Base-by-base conservation (phyloP, 2,329 filamentous ascomycete species). In the Pseudocercospora ulei region DNA sequence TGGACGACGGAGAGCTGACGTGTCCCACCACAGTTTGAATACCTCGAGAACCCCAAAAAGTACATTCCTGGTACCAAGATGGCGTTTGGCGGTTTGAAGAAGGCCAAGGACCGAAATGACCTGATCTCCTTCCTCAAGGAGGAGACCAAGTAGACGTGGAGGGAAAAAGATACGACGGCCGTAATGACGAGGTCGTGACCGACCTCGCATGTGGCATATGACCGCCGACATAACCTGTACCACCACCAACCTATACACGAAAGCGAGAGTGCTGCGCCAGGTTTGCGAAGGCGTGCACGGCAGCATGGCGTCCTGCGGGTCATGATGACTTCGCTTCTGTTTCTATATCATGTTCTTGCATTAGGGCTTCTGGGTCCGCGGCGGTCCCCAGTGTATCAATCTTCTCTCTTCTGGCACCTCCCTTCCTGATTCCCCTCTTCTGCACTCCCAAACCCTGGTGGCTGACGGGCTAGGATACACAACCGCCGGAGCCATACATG, bases 1-100 rank as follows among this genome's bases (percentile, higher is more conserved):
- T 31, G 13, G 7, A 35, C 11, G 25, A 27, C 12, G 13, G 11
- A 6, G 11, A 11, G 38, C 46, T 52, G 38, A 52, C 39, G 7
- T n/a, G n/a, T n/a, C 9, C 11, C 13, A 12, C 11, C 50, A 33
- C 57, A 87, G 83, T 96, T 94, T 71, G 76, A 80, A 55, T 98
- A 98, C 80, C 87, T 98, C 62, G 90, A 98, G 78, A 96, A 96
- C 82, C 90, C 90, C 72, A 98, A 98, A 82, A 96, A 96, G 78
- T 98, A 87, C 79, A 95, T 98, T 54, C 90, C 90, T 57, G 90
- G 90, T 58, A 98, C 90, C 73, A 98, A 96, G 85, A 98, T 98
- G 90, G 90, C 90, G 60, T 98, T 96, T 65, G 90, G 90, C 72
- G 90, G 90, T 68, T 78, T 98, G 64, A 98, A 98, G 87, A 98